Evolutionary conservation across 2,329 filamentous ascomycete species (phyloP), one percentile per base, ranked within the genome.

Genomic region (Colletotrichum sp.): DNA sequence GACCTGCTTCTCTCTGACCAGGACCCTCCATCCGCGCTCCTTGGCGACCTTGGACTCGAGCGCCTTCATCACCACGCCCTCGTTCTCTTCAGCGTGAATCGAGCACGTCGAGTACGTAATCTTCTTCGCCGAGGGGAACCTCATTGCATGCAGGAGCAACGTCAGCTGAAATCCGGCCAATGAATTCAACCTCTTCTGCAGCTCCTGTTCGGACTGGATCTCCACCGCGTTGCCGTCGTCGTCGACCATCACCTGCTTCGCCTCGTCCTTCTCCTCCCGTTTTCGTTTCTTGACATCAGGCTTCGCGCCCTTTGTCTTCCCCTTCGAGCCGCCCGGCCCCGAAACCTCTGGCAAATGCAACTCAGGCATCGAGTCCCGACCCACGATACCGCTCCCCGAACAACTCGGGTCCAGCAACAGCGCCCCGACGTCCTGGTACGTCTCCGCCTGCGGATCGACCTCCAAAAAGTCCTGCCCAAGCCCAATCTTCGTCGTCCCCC

Each of bases 21-120:
- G 83, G n/a, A 98, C 89, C 39, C 90, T 90, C 97, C 97, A 99
- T 0, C 95, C 95, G 32, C 90, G 85, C 75, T 88, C 82, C 78
- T 86, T 88, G 0, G 95, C 96, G 13, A 94, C 84, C 0, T 91
- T 86, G 0, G 95, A 96, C 8, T 84, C 83, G 48, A 99, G 86
- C 1, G 95, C 94, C 63, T 90, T 89, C 72, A 93, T 85, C 0
- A 98, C 95, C 0, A 99, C 96, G 3, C 90, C 85, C 84, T 99
- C 97, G 80, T 99, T 99, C 83, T 99, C 97, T 78, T 95, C 91
- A 0, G 92, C 90, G 82, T 99, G 93, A 4, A 98, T 87, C 0
- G 96, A 99, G 83, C 97, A 99, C 0, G 97, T 99, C 39, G 96
- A 98, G 83, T 99, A 99, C 0, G 95, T 96, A 59, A 99, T 93